Percentiles rank a stretch among this genome's conserved stretches.
Conservation (phyloP, 164 flowering plant species). For the Saururus chinensis region DNA sequence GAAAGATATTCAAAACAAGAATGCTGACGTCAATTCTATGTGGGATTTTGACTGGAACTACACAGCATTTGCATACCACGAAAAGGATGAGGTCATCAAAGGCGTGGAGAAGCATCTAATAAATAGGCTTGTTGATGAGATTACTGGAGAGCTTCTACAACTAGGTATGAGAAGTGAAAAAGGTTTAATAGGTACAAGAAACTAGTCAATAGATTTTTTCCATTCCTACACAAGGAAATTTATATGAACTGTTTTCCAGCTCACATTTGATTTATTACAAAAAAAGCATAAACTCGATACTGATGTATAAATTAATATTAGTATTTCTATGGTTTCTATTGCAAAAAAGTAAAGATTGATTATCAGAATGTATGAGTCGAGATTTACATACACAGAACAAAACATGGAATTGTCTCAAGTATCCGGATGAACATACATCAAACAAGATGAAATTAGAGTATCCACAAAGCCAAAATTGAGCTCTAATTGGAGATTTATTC, state of each 20-base stretch:
- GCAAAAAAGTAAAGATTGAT: not conserved
- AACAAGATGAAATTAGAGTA: not conserved
- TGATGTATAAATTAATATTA: not conserved
- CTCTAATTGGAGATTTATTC: not conserved
- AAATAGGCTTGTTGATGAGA: conserved; percentile 52
- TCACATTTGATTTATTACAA: not conserved
- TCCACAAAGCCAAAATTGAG: not conserved
- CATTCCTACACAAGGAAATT: not conserved
- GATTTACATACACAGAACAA: too few relatives aligned
- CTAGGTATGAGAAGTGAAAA: not conserved
- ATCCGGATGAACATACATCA: not conserved
- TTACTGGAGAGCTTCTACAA: conserved; percentile 26
- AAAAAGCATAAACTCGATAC: not conserved
- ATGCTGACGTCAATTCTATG: conserved; percentile 58
- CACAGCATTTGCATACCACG: conserved; percentile 22
- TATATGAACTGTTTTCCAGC: not conserved
- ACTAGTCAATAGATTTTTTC: not conserved
- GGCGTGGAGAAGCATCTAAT: conserved; percentile 55
- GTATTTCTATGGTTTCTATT: too few relatives aligned
- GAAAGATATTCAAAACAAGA: conserved; percentile 32
- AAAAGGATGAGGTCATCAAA: conserved; percentile 45
- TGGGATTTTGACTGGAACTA: conserved; percentile 81
- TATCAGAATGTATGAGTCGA: not conserved
- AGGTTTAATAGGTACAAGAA: not conserved
- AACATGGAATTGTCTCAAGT: not conserved